These are phyloP conservation scores for Boletus fagicola DNA, from an alignment of 768 basidiomycete species.

Conservation along the genomic window DNA sequence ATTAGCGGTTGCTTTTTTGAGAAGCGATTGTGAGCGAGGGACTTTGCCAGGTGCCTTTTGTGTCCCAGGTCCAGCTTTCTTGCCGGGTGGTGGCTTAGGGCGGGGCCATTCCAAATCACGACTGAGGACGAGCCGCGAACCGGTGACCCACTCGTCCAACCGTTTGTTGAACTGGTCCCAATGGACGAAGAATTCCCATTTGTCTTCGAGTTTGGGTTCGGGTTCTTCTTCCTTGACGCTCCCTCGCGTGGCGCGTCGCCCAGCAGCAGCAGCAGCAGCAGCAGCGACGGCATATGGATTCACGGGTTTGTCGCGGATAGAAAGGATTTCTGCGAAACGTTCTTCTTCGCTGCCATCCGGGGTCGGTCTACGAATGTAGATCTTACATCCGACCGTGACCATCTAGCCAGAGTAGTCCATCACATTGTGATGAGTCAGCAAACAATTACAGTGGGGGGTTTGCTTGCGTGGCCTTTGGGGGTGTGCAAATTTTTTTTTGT, in stretches of 20 bases:
- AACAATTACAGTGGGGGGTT: neutral
- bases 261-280: slow-evolving; percentile 5
- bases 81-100: slow-evolving; percentile 64
- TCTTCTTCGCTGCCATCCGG: slow-evolving; percentile 78
- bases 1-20: slow-evolving; percentile 70
- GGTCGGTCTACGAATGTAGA: slow-evolving; percentile 82
- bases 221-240: slow-evolving; percentile 46
- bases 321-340: slow-evolving; percentile 92
- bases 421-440: slow-evolving; percentile 36
- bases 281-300: slow-evolving; percentile 48
- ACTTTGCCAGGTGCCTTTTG: slow-evolving; percentile 64
- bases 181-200: slow-evolving; percentile 94
- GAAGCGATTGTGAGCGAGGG: slow-evolving; percentile 53
- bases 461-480: slow-evolving; percentile 15
- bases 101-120: slow-evolving; percentile 96
- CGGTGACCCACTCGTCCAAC: slow-evolving; percentile 94
- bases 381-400: slow-evolving; percentile 91
- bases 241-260: slow-evolving; percentile 41
- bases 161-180: slow-evolving; percentile 99
- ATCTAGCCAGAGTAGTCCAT: slow-evolving; percentile 45
- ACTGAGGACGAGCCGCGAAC: slow-evolving; percentile 77
- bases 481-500: slow-evolving; percentile 21
- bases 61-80: slow-evolving; percentile 46
- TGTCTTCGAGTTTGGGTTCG: slow-evolving; percentile 64
- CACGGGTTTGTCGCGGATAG: slow-evolving; percentile 83